Conservation (phyloP, 441 rosid genomes). For the Adansonia rubrostipa region DNA sequence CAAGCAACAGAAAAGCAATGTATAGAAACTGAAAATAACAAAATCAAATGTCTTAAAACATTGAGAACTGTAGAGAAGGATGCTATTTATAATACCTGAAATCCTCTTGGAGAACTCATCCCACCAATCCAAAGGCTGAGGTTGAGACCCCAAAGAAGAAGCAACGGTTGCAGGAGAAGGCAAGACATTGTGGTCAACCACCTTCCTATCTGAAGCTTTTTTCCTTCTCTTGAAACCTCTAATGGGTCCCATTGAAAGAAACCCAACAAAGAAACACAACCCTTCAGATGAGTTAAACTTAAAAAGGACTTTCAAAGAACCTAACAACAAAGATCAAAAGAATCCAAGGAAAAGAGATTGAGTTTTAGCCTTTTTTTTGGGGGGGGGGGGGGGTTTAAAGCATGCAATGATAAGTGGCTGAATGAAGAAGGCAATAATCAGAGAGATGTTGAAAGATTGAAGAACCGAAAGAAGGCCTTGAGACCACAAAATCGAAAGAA, state of each 20-base stretch:
- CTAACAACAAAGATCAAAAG: conserved; percentile 19
- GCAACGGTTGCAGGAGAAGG: conserved; percentile 41
- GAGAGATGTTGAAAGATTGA: no score
- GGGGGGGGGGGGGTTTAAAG: neutral
- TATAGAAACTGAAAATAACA: conserved; percentile 4
- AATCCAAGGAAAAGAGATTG: neutral
- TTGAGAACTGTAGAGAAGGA: neutral
- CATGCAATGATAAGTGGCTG: conserved; percentile 16
- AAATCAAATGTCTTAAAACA: conserved; percentile 16
- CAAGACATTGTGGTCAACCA: conserved; percentile 62
- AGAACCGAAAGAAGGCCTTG: no score
- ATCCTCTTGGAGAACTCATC: conserved; percentile 69
- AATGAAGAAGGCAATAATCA: no score
- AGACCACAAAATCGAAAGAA: no score
- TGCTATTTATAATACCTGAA: conserved; percentile 46
- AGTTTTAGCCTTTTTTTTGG: neutral
- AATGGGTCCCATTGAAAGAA: conserved; percentile 58
- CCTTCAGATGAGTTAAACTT: neutral
- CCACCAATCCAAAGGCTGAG: conserved; percentile 69
- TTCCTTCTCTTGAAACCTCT: conserved; percentile 63
- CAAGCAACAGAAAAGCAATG: conserved; percentile 28
- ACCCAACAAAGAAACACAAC: conserved; percentile 16
- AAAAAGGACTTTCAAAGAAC: conserved; percentile 5
- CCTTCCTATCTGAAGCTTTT: conserved; percentile 56
- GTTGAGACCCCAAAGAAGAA: conserved; percentile 36